phyloP scores from a whole-genome alignment of 345 rosid species.

The Salix arbutifolia region DNA sequence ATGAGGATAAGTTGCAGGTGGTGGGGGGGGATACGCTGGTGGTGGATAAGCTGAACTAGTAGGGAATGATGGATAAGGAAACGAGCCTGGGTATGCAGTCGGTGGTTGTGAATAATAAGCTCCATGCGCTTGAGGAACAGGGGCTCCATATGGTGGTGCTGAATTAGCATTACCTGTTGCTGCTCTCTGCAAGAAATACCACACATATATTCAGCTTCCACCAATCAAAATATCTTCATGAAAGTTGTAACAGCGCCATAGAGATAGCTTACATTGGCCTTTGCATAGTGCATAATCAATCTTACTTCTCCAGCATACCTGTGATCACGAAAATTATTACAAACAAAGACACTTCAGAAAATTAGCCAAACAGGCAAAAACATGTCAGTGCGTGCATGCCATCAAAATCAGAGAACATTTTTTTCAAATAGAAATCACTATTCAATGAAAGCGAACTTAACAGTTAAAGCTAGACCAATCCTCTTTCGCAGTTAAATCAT shows the following conservation, averaged over 20 bases:
- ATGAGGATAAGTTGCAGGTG: too few species aligned
- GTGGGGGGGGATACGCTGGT: slow-evolving; percentile 6
- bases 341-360: background rate
- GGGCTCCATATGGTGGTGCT: slow-evolving; percentile 36
- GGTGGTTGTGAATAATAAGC: slow-evolving; percentile 21
- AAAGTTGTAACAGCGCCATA: background rate
- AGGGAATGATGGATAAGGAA: slow-evolving; percentile 21
- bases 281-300: slow-evolving; percentile 60
- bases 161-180: slow-evolving; percentile 32
- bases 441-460: background rate
- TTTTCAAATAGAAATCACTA: background rate
- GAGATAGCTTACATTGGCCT: slow-evolving; percentile 48
- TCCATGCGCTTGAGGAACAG: background rate
- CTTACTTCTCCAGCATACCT: slow-evolving; percentile 84
- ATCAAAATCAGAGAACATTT: background rate
- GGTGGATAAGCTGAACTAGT: slow-evolving; percentile 26
- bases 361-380: background rate
- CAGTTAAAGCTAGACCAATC: background rate
- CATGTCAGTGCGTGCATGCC: background rate
- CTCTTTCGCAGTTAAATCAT: too few species aligned
- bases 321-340: slow-evolving; percentile 16
- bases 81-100: slow-evolving; percentile 16
- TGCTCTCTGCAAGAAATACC: slow-evolving; percentile 41
- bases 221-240: background rate
- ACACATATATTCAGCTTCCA: background rate